Evolutionary conservation across 805 yeast genomes (phyloP).

Genomic region (Spathaspora girioi): DNA sequence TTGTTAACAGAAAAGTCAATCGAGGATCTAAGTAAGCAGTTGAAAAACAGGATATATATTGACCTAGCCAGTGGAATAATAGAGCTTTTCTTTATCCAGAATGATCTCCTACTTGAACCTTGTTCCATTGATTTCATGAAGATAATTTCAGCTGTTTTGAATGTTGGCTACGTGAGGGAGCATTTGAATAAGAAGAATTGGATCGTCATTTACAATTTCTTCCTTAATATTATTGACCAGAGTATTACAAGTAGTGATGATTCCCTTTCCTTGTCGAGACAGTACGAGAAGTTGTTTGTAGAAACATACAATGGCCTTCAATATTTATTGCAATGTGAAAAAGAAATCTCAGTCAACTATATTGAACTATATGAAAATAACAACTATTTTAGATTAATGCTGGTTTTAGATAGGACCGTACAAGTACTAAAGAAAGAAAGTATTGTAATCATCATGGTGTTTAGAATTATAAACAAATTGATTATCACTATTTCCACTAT

Average conservation of each 20-base stretch:
- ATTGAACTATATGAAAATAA: conserved; percentile 14
- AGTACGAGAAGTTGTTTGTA: conserved; percentile 18
- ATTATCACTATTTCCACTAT: conserved; percentile 40
- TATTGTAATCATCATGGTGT: conserved; percentile 16
- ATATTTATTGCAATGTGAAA: conserved; percentile 20
- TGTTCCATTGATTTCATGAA: conserved; percentile 23
- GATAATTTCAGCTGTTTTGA: conserved; percentile 17
- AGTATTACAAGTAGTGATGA: background rate
- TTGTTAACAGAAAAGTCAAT: conserved; percentile 17
- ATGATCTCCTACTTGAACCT: conserved; percentile 14
- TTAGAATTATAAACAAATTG: conserved; percentile 45
- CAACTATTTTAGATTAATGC: conserved; percentile 17
- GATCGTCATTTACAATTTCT: conserved; percentile 20
- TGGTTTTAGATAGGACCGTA: conserved; percentile 14
- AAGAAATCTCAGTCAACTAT: conserved; percentile 13
- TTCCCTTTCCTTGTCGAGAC: background rate
- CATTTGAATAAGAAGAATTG: conserved; percentile 29
- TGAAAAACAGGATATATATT: conserved; percentile 20
- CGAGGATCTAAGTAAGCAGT: conserved; percentile 7
- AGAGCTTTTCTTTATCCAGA: conserved; percentile 12
- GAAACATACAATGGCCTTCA: conserved; percentile 17
- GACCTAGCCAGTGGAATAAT: conserved; percentile 15
- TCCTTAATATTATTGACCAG: conserved; percentile 11
- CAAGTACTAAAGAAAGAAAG: conserved; percentile 20
- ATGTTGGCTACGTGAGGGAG: conserved; percentile 23